Base-by-base conservation (phyloP, 805 yeast species). In the Wickerhamiella azyma region DNA sequence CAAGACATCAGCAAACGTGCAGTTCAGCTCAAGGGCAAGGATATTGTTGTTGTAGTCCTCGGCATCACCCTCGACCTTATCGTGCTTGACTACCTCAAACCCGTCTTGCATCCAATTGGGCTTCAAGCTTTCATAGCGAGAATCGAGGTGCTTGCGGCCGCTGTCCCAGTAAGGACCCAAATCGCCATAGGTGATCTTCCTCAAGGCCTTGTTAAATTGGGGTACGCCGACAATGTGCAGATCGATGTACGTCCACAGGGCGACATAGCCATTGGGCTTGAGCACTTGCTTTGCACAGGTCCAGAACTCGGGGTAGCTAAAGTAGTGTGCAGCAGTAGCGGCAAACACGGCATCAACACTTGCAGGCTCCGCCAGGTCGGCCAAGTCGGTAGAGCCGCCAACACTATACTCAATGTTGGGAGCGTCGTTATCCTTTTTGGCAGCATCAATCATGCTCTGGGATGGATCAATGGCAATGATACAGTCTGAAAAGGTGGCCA, bases 321-420 rank as follows among this genome's bases (percentile, higher is more conserved):
- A 73, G 94, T 95, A 86, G 62, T 86, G 96, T n/a, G 73, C 76
- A 48, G 86, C 81, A 58, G 86, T 86, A 0, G 88, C 94, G n/a
- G 79, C 82, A 2, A 85, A 72, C 11, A 85, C 66, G 54, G 85
- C 49, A 57, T 81, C 94, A 7, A 77, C 73, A 0, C 74, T 59
- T 9, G 54, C 53, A 21, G 56, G 58, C 6, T 47, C 50, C 5
- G 59, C 47, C 21, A 42, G 39, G 2, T 53, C 48, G 32, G 2
- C 55, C 33, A 39, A 61, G 41, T 21, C 60, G 52, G 48, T 18
- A 21, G 56, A 60, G 9, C 29, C 38, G 16, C 56, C 59, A 16
- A 50, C 48, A 5, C 9, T 21, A 30, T 48, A 50, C 16, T 45
- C 41, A 39, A 50, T 24, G 10, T 49, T 49, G 62, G 71, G 8